These are phyloP conservation scores for Gentiana dahurica DNA, from an alignment of 257 asterid genomes.

Conservation along the genomic window DNA sequence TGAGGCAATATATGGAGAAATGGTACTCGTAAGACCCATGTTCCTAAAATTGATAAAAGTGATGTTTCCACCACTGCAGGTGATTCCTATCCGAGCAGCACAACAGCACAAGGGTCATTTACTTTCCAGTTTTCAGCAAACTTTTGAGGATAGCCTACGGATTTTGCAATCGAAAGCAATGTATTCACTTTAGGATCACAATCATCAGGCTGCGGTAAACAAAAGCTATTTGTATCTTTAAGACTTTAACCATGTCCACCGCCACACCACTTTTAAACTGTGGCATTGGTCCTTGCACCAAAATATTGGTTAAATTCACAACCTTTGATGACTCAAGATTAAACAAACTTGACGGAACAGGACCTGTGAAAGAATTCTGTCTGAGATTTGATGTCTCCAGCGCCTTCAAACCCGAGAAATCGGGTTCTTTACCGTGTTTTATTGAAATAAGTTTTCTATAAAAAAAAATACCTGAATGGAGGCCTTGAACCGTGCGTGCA, in stretches of 20 bases:
- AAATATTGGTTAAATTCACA: conserved; percentile 76
- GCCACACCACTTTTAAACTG: conserved; percentile 46
- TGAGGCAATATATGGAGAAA: conserved; percentile 53
- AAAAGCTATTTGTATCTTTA: conserved; percentile 55
- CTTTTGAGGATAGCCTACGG: conserved; percentile 50
- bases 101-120: conserved; percentile 20
- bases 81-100: conserved; percentile 63
- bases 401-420: conserved; percentile 43
- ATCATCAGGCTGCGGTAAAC: conserved; percentile 65
- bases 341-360: conserved; percentile 48
- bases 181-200: conserved; percentile 64
- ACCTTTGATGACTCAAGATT: conserved; percentile 53
- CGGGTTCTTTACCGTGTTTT: conserved; percentile 21
- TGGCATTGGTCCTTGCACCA: conserved; percentile 83
- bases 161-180: conserved; percentile 44
- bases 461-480: too few relatives aligned
- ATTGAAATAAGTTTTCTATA: too few relatives aligned
- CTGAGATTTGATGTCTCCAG: conserved; percentile 60
- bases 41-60: conserved; percentile 74
- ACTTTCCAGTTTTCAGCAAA: conserved; percentile 79
- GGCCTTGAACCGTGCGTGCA: too few relatives aligned
- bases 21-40: conserved; percentile 63
- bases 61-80: conserved; percentile 61
- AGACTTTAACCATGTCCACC: conserved; percentile 31
- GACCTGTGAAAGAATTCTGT: conserved; percentile 72